Evolutionary conservation across 352 stramenopile genomes (phyloP).

Genomic region (Globisporangium megalacanthum): DNA sequence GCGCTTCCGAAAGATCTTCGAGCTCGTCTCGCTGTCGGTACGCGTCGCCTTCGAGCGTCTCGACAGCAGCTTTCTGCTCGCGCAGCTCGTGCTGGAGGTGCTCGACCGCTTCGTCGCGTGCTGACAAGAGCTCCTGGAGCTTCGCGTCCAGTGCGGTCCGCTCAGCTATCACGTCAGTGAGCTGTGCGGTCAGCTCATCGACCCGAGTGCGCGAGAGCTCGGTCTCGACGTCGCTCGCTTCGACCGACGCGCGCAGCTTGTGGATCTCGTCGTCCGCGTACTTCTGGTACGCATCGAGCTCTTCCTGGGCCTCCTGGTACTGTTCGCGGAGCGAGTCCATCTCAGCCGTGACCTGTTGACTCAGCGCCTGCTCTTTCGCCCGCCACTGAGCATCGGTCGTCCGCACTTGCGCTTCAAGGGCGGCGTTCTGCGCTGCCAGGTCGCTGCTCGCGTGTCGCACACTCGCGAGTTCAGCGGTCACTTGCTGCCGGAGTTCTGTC

Average conservation of each 20-base stretch:
- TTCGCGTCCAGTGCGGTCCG: conserved; percentile 18
- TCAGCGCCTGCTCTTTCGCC: conserved; percentile 32
- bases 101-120: conserved; percentile 19
- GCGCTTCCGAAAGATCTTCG: conserved; percentile 40
- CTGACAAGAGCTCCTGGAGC: conserved; percentile 28
- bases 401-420: conserved; percentile 21
- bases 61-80: conserved; percentile 34
- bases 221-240: conserved; percentile 28
- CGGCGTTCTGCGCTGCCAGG: conserved; percentile 22
- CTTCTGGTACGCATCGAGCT: conserved; percentile 46
- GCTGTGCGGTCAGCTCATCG: conserved; percentile 17
- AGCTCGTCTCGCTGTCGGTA: conserved; percentile 39
- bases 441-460: conserved; percentile 18
- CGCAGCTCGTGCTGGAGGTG: conserved; percentile 24
- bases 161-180: conserved; percentile 23
- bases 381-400: conserved; percentile 23
- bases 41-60: conserved; percentile 49
- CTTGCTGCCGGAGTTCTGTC: conserved; percentile 12
- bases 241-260: conserved; percentile 32
- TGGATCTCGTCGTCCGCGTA: conserved; percentile 48
- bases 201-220: conserved; percentile 27
- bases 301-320: conserved; percentile 35
- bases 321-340: conserved; percentile 38
- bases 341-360: conserved; percentile 21
- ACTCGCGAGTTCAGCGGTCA: conserved; percentile 11